These are phyloP conservation scores for rapeseed (Brassica napus) DNA, from an alignment of 345 rosid genomes.

Conservation along the genomic window DNA sequence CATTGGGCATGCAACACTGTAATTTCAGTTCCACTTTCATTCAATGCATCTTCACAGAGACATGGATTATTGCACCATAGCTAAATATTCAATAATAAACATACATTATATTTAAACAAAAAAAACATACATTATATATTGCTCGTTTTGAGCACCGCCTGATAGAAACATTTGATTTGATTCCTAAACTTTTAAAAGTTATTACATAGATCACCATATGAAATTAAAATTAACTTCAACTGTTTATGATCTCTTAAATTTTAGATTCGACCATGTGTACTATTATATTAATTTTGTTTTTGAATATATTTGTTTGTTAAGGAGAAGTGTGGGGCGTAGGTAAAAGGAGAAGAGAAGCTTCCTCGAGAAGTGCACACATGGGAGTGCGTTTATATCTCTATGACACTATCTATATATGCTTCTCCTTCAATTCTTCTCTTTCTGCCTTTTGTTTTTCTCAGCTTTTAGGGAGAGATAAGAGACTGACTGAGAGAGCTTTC, in stretches of 20 bases:
- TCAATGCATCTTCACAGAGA: conserved; percentile 1
- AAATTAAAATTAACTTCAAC: background rate
- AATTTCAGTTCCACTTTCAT: conserved; percentile 11
- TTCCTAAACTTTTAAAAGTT: background rate
- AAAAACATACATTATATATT: background rate
- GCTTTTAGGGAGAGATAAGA: conserved; percentile 36
- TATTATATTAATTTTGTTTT: background rate
- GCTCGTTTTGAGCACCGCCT: background rate
- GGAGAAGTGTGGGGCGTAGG: conserved; percentile 23
- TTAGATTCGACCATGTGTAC: background rate
- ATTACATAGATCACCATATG: background rate
- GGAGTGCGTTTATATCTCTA: conserved; percentile 36
- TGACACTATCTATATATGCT: conserved; percentile 4
- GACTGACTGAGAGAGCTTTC: conserved; percentile 50
- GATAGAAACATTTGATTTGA: background rate
- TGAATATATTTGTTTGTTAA: background rate
- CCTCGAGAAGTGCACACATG: conserved; percentile 46
- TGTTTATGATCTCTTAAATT: background rate
- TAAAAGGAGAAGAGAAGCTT: conserved; percentile 42
- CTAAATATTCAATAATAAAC: background rate
- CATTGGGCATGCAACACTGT: conserved; percentile 9
- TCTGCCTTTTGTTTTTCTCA: conserved; percentile 42
- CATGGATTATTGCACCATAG: background rate
- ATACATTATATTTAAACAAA: background rate
- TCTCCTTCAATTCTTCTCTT: conserved; percentile 25